Evolutionary conservation across 768 basidiomycete genomes (phyloP).

Genomic region (Hysterangium stoloniferum): DNA sequence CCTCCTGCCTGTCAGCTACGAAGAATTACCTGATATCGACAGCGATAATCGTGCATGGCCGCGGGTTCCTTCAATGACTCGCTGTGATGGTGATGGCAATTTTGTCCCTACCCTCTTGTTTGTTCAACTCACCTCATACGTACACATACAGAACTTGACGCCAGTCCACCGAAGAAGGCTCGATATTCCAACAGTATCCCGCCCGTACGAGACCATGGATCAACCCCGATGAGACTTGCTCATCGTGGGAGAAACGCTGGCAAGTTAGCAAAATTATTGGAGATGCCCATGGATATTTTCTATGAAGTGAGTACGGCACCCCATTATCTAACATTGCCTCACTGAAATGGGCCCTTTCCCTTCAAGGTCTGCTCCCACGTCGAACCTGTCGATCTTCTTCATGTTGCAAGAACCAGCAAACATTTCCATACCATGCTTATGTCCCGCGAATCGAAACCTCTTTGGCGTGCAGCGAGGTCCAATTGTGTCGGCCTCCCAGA

Average conservation of each 20-base stretch:
- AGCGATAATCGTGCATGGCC: too few relatives aligned
- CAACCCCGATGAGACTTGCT: too few relatives aligned
- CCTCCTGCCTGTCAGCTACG: too few relatives aligned
- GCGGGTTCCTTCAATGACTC: too few relatives aligned
- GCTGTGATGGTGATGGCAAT: too few relatives aligned
- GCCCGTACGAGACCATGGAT: too few relatives aligned
- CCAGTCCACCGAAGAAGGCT: too few relatives aligned
- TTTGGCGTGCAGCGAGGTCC: conserved; percentile 30
- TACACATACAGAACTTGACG: too few relatives aligned
- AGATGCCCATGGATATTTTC: conserved; percentile 24
- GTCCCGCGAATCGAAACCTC: conserved; percentile 14
- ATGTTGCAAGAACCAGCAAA: conserved; percentile 31
- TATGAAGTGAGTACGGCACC: conserved; percentile 21
- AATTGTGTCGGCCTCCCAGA: conserved; percentile 20
- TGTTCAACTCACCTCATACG: too few relatives aligned
- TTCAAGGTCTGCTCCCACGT: conserved; percentile 33
- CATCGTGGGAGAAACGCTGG: conserved; percentile 5
- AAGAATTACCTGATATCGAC: too few relatives aligned
- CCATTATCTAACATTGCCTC: not conserved
- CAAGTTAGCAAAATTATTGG: conserved; percentile 1
- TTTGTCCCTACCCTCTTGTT: too few relatives aligned
- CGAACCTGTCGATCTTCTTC: conserved; percentile 32
- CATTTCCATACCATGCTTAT: conserved; percentile 28
- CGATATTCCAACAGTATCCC: too few relatives aligned
- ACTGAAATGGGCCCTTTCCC: conserved; percentile 8